Conservation (phyloP, 1,284 basidiomycete species). For the Athelia psychrophila region DNA sequence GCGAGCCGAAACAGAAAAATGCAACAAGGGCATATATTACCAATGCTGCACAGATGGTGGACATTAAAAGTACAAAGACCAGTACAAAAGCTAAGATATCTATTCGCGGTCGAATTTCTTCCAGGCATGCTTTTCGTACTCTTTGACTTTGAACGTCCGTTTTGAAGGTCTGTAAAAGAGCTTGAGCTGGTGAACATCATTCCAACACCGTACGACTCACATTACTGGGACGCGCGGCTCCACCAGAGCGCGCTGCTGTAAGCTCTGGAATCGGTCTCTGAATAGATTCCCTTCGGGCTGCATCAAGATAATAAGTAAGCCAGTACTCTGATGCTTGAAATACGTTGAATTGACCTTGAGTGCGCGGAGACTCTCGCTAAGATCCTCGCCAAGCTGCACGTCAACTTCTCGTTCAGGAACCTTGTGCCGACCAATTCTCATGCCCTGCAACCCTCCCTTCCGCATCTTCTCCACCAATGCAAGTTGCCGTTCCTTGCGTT, state of each 20-base stretch:
- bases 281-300: conserved; percentile 94
- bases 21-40: too few species aligned
- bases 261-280: conserved; percentile 81
- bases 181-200: conserved; percentile 7
- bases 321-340: background rate
- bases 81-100: too few species aligned
- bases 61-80: too few species aligned
- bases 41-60: too few species aligned
- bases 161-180: conserved; percentile 53
- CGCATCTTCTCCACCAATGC: conserved; percentile 25
- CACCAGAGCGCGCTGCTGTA: conserved; percentile 77
- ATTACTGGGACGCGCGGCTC: conserved; percentile 73
- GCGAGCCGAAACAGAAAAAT: too few species aligned
- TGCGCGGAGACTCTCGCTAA: conserved; percentile 82
- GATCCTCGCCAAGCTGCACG: conserved; percentile 90
- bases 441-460: conserved; percentile 56
- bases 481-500: conserved; percentile 37
- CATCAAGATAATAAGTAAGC: conserved; percentile 1
- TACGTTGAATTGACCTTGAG: conserved; percentile 61
- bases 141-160: conserved; percentile 56
- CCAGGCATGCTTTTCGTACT: conserved; percentile 90
- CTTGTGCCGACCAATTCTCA: conserved; percentile 74
- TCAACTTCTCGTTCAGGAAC: conserved; percentile 71
- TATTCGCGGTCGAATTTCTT: conserved; percentile 63
- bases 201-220: conserved; percentile 42